Percentiles rank a stretch among this genome's conserved stretches.
Evolutionary conservation across 768 basidiomycete genomes (phyloP).

Genomic region (Hygrocybe coccinea): DNA sequence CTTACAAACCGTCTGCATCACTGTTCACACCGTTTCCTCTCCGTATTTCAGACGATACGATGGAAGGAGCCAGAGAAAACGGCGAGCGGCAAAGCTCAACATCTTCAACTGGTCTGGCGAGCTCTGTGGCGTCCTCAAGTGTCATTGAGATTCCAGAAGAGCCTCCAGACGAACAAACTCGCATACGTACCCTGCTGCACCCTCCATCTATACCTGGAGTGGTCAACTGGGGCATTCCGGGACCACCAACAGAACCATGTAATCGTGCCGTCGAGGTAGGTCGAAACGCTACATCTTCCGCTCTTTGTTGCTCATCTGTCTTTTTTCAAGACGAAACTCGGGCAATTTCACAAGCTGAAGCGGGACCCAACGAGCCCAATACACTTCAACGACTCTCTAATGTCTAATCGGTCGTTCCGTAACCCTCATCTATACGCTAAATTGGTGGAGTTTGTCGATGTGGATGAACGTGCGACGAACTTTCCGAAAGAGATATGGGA

Average conservation of each 20-base stretch:
- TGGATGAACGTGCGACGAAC: constrained; percentile 83
- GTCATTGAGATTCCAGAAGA: constrained; percentile 13
- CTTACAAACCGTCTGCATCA: too few species aligned
- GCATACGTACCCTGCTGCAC: constrained; percentile 50
- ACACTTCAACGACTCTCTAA: constrained; percentile 94
- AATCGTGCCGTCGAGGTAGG: constrained; percentile 61
- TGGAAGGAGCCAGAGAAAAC: too few species aligned
- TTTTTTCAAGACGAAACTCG: constrained; percentile 63
- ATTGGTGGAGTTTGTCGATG: constrained; percentile 89
- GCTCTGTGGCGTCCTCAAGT: constrained; percentile 17
- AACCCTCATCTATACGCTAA: constrained; percentile 96
- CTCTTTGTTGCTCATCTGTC: neutral
- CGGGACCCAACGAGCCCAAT: constrained; percentile 55
- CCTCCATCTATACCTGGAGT: constrained; percentile 63
- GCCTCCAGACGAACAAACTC: constrained; percentile 45
- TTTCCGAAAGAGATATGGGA: constrained; percentile 76
- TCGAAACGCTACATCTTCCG: neutral
- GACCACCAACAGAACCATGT: constrained; percentile 47
- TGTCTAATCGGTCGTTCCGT: constrained; percentile 87
- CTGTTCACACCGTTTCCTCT: too few species aligned
- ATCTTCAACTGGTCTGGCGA: constrained; percentile 1
- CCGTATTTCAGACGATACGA: too few species aligned
- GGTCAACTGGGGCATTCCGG: constrained; percentile 75
- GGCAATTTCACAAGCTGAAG: constrained; percentile 73
- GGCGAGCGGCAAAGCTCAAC: too few species aligned